Base-by-base conservation (phyloP, 352 stramenopile species). In the Globisporangium irregulare region DNA sequence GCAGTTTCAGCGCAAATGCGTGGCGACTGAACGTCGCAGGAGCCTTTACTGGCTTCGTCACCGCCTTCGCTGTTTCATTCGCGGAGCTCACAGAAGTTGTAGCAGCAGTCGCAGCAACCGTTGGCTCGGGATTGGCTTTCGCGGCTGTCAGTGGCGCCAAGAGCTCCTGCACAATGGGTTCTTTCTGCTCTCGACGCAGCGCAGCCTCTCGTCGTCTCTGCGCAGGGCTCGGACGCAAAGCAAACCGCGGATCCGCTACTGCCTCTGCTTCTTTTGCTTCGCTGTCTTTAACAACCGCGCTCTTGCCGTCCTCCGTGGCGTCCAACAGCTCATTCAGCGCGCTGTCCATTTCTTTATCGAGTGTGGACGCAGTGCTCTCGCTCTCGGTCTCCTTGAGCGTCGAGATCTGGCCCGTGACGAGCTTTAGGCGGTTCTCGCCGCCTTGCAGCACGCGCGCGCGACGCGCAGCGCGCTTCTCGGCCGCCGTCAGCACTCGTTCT, bases 201-300 rank as follows among this genome's bases (percentile, higher is more conserved):
- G 84, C 84, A 25, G 86, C 86, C 25, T 94, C 84, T n/a, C 84
- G 80, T 50, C 86, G 82, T 32, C 86, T 78, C 67, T 92, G 81
- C 9, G 75, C 82, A 0, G 84, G 84, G 54, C 92, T 81, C 36
- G 89, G 77, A n/a, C 82, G 82, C 25, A 68, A 4, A 0, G 82
- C 72, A 12, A 89, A 78, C 56, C 82, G 76, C 10, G 84, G 62
- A 20, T 78, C 78, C 3, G 34, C 7, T 0, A 27, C 54, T 0
- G 10, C 20, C 4, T 60, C 69, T 6, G 54, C 34, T 8, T 59
- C 38, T 7, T 67, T 41, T 1, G 63, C 54, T 7, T 70, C 32
- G 6, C 10, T 57, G 14, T 59, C 57, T 5, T 41, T 65, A 3
- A 59, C 54, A 1, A 66, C 60, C 2, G 66, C 59, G 0, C 70